phyloP scores from a whole-genome alignment of 495 filamentous ascomycete genomes.

The Recurvomyces mirabilis region DNA sequence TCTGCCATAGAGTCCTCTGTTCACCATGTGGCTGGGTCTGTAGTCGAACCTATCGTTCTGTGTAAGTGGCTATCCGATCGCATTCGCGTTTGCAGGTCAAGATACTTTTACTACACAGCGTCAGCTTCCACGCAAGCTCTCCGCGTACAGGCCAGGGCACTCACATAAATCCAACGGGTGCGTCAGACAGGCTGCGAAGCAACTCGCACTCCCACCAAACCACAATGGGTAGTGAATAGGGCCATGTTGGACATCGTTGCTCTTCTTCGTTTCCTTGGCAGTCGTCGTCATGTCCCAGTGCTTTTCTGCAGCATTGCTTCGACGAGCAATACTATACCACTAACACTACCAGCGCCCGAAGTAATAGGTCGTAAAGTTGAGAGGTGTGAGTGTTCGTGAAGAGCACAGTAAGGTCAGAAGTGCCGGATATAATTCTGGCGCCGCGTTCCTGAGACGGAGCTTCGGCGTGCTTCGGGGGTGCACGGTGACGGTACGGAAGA shows the following conservation, averaged over 20 bases:
- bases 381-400: too few relatives aligned
- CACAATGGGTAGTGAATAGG: constrained; percentile 53
- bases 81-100: too few relatives aligned
- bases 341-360: neutral
- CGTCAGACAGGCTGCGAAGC: constrained; percentile 78
- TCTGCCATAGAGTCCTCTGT: constrained; percentile 60
- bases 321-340: too few relatives aligned
- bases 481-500: too few relatives aligned
- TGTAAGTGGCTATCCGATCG: too few relatives aligned
- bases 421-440: too few relatives aligned
- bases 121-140: constrained; percentile 6
- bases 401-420: too few relatives aligned
- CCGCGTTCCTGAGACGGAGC: too few relatives aligned
- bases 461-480: too few relatives aligned
- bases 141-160: constrained; percentile 27
- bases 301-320: constrained; percentile 15
- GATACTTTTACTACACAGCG: constrained; percentile 22
- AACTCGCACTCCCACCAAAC: constrained; percentile 88
- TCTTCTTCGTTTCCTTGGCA: constrained; percentile 15
- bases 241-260: constrained; percentile 23
- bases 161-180: constrained; percentile 78
- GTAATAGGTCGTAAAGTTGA: too few relatives aligned
- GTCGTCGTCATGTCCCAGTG: constrained; percentile 24
- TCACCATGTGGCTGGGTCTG: constrained; percentile 49
- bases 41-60: constrained; percentile 56